Evolutionary conservation across 2,329 filamentous ascomycete species (phyloP), one percentile per base, ranked within the genome.

Genomic region (Aspergillus jensenii): DNA sequence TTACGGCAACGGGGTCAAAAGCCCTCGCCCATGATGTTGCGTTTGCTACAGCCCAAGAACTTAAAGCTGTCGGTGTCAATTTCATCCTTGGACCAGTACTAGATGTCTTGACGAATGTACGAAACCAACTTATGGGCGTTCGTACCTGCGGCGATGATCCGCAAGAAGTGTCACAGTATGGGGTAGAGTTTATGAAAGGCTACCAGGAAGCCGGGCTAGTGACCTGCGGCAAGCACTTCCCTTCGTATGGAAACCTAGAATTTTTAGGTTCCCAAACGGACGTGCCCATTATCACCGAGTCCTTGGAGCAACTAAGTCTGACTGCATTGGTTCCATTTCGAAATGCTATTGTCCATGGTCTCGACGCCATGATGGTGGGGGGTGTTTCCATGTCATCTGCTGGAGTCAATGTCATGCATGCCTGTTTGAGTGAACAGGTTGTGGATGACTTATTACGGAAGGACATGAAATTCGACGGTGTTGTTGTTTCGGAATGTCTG

Each of bases 301-400:
- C 93, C 0, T 77, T 97, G 12, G 93, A 97, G 71, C 93, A 96
- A 68, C 81, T 98, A 45, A 96, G 91, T 63, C 79, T 97, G n/a
- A 96, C 89, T 67, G 93, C 93, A 27, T 79, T 98, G 33, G 88
- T 97, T 4, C 93, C 93, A 0, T 98, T 97, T 71, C 87, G 92
- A 54, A 95, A 95, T 72, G 92, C 93, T 12, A 93, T 97, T 62
- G 84, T 86, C 15, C 88, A 91, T 49, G 93, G 93, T 1, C 78
- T 98, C 14, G 93, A 97, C 75, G 89, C 90, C 33, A 96, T 98
- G 87, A 96, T 98, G 81, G 90, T 98, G 8, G 93, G 93, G 27
- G 93, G 93, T 15, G 96, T 93, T 67, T 92, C 91, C 23, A 96
- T 98, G 78, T 89, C 91, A 6, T 96, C 93, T 56, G 87, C 90